These are phyloP conservation scores for Botryotinia convoluta DNA, from an alignment of 2,329 filamentous ascomycete species.

Conservation along the genomic window DNA sequence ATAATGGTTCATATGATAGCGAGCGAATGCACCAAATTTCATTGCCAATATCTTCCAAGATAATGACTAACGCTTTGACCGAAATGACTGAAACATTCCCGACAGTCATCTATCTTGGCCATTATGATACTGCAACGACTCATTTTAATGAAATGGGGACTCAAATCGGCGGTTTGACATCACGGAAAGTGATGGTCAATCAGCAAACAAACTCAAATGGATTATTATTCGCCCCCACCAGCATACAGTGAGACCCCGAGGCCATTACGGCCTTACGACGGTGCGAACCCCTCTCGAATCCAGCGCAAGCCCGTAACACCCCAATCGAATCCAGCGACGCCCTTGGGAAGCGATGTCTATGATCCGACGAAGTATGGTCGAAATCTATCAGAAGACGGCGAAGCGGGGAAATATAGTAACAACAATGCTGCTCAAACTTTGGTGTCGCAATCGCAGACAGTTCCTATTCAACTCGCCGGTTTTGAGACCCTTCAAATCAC, in stretches of 20 bases:
- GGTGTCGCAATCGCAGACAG: background rate
- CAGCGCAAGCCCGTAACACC: constrained; percentile 9
- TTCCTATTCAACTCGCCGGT: no score
- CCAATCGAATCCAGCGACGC: background rate
- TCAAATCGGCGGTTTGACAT: background rate
- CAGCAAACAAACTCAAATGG: constrained; percentile 3
- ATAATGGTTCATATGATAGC: background rate
- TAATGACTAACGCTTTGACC: background rate
- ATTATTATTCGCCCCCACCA: constrained; percentile 9
- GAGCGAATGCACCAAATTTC: background rate
- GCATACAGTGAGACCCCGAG: constrained; percentile 14
- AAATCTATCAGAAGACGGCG: background rate
- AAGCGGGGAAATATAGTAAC: background rate
- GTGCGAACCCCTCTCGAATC: background rate
- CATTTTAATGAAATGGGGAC: background rate
- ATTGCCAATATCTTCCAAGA: background rate
- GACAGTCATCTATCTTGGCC: background rate
- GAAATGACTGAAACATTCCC: background rate
- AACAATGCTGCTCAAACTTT: background rate
- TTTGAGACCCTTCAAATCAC: background rate
- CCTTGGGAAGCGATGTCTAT: background rate
- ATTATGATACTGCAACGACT: background rate
- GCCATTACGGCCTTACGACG: background rate
- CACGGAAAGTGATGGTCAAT: background rate
- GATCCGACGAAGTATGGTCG: background rate